Evolutionary conservation across 768 basidiomycete genomes (phyloP).

Genomic region (Kwoniella pini): DNA sequence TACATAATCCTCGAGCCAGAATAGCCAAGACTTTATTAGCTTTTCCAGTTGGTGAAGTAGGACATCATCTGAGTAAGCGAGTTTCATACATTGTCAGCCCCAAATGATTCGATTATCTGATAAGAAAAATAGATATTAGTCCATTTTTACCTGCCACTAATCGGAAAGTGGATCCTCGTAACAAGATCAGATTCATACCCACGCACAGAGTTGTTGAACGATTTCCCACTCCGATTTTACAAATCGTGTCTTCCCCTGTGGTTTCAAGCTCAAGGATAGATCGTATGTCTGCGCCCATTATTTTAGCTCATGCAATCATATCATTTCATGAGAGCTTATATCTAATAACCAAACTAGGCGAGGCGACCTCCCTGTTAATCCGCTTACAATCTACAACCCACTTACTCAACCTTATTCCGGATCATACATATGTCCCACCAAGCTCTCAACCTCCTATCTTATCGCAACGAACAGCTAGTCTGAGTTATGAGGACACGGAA

Average conservation of each 20-base stretch:
- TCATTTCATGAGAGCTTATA: too few relatives aligned
- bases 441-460: slow-evolving; percentile 5
- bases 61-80: slow-evolving; percentile 30
- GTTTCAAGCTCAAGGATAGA: slow-evolving; percentile 26
- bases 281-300: slow-evolving; percentile 18
- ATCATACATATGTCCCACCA: slow-evolving; percentile 24
- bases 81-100: not conserved
- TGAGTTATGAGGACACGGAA: slow-evolving; percentile 27
- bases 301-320: too few relatives aligned
- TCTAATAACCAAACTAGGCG: slow-evolving; percentile 10
- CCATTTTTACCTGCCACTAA: slow-evolving; percentile 21
- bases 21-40: slow-evolving; percentile 15
- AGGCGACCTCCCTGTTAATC: slow-evolving; percentile 25
- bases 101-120: too few relatives aligned
- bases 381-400: slow-evolving; percentile 32
- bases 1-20: slow-evolving; percentile 20
- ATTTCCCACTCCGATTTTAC: slow-evolving; percentile 36
- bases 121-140: slow-evolving; percentile 19
- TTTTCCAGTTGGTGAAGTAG: slow-evolving; percentile 28
- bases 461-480: slow-evolving; percentile 7
- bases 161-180: slow-evolving; percentile 5
- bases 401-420: slow-evolving; percentile 30
- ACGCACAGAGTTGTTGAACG: slow-evolving; percentile 22
- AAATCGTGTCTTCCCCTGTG: slow-evolving; percentile 30
- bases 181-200: slow-evolving; percentile 19